Conservation (phyloP, 2,329 filamentous ascomycete genomes). For the Aspergillus quadrilineatus region DNA sequence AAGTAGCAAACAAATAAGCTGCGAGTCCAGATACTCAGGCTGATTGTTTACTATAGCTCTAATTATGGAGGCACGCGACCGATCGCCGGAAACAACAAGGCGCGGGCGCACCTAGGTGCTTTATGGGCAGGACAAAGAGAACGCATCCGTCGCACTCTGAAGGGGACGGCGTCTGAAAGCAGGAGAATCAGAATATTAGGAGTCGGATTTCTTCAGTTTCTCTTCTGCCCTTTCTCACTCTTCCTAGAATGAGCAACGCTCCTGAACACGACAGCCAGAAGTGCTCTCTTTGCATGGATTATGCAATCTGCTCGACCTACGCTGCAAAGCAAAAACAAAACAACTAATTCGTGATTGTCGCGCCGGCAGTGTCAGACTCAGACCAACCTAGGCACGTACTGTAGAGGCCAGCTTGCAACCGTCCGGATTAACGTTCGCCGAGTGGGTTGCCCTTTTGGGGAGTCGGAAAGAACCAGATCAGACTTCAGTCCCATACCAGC, state of each 20-base stretch:
- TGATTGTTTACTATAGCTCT: not conserved
- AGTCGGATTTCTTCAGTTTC: not conserved
- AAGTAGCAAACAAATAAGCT: not conserved
- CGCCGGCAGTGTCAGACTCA: not conserved
- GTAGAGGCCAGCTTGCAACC: constrained; percentile 6
- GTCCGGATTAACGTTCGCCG: constrained; percentile 27
- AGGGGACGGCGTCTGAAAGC: constrained; percentile 9
- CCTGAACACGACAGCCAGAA: constrained; percentile 1
- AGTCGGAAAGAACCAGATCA: constrained; percentile 22
- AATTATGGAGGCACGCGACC: constrained; percentile 5
- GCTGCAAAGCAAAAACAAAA: not conserved
- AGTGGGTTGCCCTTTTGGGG: constrained; percentile 17
- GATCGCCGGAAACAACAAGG: constrained; percentile 17
- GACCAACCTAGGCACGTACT: not conserved
- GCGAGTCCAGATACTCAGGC: not conserved
- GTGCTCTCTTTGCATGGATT: not conserved
- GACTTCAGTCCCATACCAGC: constrained; percentile 14
- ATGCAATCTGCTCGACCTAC: not conserved
- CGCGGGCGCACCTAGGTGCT: not conserved
- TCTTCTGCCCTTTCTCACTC: not conserved
- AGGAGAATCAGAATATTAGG: constrained; percentile 6
- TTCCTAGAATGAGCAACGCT: not conserved
- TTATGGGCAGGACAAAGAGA: constrained; percentile 5
- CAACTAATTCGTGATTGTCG: not conserved
- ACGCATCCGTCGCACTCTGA: constrained; percentile 5